phyloP scores from a whole-genome alignment of 495 filamentous ascomycete genomes.

The Penicillium cataractarum region DNA sequence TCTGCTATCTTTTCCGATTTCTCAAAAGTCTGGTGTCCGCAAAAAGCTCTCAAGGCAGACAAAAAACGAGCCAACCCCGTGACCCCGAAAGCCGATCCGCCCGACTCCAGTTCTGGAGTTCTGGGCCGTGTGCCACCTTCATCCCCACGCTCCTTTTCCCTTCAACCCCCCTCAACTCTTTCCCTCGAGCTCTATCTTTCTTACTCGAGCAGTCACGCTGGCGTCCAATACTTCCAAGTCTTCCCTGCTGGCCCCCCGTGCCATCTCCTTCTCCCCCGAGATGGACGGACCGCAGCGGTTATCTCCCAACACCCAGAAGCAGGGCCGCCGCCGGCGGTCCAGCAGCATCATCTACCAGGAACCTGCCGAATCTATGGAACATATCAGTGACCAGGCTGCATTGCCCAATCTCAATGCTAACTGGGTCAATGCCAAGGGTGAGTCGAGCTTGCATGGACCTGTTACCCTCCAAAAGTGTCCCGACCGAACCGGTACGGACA shows the following conservation, averaged over 20 bases:
- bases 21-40: not conserved
- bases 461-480: not conserved
- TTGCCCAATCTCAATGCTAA: constrained; percentile 95
- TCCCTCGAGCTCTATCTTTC: constrained; percentile 7
- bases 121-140: constrained; percentile 35
- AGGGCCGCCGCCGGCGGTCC: constrained; percentile 82
- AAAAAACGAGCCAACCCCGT: constrained; percentile 28
- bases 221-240: constrained; percentile 71
- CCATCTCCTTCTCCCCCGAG: constrained; percentile 79
- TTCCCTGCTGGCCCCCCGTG: constrained; percentile 76
- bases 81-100: constrained; percentile 31
- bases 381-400: constrained; percentile 91
- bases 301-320: constrained; percentile 58
- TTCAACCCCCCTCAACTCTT: constrained; percentile 11
- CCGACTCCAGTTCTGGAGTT: constrained; percentile 34
- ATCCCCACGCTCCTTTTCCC: constrained; percentile 36
- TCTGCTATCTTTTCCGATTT: not conserved
- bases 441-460: constrained; percentile 26
- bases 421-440: constrained; percentile 99
- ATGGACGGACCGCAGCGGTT: constrained; percentile 63
- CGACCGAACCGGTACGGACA: constrained; percentile 18
- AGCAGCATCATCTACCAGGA: constrained; percentile 97
- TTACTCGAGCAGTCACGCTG: constrained; percentile 23
- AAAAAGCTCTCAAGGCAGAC: not conserved
- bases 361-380: constrained; percentile 90